Base-by-base conservation (phyloP, 805 yeast species). In the Millerozyma acaciae region DNA sequence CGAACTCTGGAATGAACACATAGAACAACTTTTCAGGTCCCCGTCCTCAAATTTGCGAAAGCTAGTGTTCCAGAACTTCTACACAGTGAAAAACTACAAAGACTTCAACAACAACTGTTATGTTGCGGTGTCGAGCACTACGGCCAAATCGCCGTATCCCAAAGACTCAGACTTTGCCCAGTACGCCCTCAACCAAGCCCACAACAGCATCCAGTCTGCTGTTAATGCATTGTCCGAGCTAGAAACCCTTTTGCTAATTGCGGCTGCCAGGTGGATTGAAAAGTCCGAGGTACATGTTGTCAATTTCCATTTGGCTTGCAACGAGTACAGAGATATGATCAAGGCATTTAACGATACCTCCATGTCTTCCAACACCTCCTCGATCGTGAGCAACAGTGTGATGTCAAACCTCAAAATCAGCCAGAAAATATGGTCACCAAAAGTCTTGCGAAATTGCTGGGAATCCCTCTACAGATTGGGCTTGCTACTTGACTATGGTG, bases 281-380 rank as follows among this genome's bases (percentile, higher is more conserved):
- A 83, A 79, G 45, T 68, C 68, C 18, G 78, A 73, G 14, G 56
- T 75, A 16, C 76, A 67, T 9, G 66, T 68, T n/a, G 71, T 85
- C 13, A 89, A 86, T 53, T 80, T 88, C 57, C 84, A 84, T 44
- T 59, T 87, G 37, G 83, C 80, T 0, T 82, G 79, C 53, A 79
- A 78, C 20, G 97, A 90, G 53, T 90, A 86, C 55, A 49, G 51
- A n/a, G 63, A 60, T 2, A 70, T 79, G 66, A 65, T 78, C 27
- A 70, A 72, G 34, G 40, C 50, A 0, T 55, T 67, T 36, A 71
- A 74, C 35, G 50, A 60, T 4, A 64, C 65, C 16, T 39, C 59
- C 4, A 44, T 56, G 5, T 44, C 57, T 1, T 34, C 45, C 9
- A 40, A 45, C 17, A 40, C 60, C 4, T 50, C 59, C 7, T 51